phyloP scores from a whole-genome alignment of 257 asterid species.

The Leonotis leonurus region DNA sequence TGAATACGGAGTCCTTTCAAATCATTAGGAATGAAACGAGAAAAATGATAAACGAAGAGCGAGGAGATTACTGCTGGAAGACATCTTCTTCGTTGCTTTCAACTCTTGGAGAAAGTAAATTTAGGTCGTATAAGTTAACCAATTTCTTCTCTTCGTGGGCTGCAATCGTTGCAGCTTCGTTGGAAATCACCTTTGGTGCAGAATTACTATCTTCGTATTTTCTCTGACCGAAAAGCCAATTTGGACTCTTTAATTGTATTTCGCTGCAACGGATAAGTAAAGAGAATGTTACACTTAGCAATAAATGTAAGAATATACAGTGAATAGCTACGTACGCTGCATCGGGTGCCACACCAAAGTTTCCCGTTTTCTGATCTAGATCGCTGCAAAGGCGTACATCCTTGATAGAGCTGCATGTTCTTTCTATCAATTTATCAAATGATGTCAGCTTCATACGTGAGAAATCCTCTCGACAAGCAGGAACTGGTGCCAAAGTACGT shows the following conservation, averaged over 20 bases:
- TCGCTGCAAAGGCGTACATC: conserved; percentile 90
- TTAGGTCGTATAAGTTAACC: conserved; percentile 49
- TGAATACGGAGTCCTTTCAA: too few species aligned
- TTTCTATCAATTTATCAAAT: conserved; percentile 80
- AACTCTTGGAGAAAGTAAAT: conserved; percentile 55
- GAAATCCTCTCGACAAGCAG: conserved; percentile 91
- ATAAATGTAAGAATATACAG: background rate
- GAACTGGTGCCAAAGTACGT: conserved; percentile 56
- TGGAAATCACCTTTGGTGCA: conserved; percentile 39
- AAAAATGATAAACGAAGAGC: conserved; percentile 1
- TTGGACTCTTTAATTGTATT: conserved; percentile 94
- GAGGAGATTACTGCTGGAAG: conserved; percentile 53
- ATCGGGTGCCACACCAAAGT: conserved; percentile 97
- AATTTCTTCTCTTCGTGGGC: conserved; percentile 41
- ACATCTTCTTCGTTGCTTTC: conserved; percentile 78
- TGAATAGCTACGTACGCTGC: conserved; percentile 69
- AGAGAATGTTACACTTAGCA: conserved; percentile 1
- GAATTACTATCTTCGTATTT: conserved; percentile 62
- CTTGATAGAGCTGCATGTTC: conserved; percentile 75
- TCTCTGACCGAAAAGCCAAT: conserved; percentile 97
- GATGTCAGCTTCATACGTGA: conserved; percentile 79
- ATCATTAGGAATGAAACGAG: background rate
- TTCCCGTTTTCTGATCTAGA: conserved; percentile 66
- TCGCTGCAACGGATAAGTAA: conserved; percentile 46
- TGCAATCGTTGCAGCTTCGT: conserved; percentile 38